These are phyloP conservation scores for Solanum pennellii DNA, from an alignment of 257 asterid genomes.

Conservation along the genomic window DNA sequence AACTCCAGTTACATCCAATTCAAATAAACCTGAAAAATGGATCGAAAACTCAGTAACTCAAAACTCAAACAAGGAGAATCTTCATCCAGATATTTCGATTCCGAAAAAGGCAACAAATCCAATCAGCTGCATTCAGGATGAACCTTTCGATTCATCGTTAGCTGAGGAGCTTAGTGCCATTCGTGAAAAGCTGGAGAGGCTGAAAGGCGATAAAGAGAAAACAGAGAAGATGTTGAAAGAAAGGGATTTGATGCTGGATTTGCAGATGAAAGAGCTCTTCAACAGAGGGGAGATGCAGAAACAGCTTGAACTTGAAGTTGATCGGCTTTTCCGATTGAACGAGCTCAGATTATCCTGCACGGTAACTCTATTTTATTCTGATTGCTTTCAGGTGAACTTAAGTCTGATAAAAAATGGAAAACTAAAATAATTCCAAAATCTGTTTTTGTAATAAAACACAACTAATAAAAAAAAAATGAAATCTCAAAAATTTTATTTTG, in stretches of 20 bases:
- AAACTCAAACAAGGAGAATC: not conserved
- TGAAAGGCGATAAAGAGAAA: conserved; percentile 40
- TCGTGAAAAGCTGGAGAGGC: conserved; percentile 49
- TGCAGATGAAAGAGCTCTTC: conserved; percentile 43
- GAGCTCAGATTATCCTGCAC: conserved; percentile 58
- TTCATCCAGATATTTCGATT: not conserved
- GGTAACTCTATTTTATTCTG: conserved; percentile 17
- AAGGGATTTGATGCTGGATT: conserved; percentile 34
- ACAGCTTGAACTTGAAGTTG: conserved; percentile 77
- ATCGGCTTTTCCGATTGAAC: conserved; percentile 66
- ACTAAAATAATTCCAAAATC: not conserved
- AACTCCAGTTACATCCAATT: not conserved
- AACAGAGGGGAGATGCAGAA: conserved; percentile 61
- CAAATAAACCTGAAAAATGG: not conserved
- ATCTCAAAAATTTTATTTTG: not conserved
- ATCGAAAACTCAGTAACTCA: not conserved
- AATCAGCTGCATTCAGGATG: not conserved
- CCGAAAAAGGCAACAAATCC: not conserved
- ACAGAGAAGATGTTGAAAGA: conserved; percentile 44
- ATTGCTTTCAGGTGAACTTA: not conserved
- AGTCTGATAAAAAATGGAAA: not conserved
- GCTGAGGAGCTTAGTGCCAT: conserved; percentile 70
- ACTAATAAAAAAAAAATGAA: not conserved
- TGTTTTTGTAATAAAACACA: not conserved
- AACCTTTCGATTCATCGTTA: conserved; percentile 33